Evolutionary conservation across 441 rosid genomes (phyloP).

Genomic region (Flueggea neowawraea): DNA sequence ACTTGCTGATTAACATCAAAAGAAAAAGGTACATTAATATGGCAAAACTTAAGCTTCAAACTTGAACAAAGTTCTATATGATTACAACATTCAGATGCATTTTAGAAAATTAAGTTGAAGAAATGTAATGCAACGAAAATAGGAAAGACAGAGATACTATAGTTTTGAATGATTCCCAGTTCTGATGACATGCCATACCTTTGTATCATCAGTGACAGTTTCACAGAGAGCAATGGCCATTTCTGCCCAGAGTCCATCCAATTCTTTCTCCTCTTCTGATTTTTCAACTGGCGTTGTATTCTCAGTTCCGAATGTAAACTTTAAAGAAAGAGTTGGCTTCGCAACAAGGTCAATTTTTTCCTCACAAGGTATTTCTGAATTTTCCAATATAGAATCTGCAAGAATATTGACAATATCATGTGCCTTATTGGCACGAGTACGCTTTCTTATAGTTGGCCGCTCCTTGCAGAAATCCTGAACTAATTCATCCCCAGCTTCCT

Average conservation of each 20-base stretch:
- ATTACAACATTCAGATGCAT: too few species aligned
- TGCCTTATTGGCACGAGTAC: not conserved
- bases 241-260: slow-evolving; percentile 52
- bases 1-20: slow-evolving; percentile 16
- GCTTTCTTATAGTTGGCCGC: slow-evolving; percentile 8
- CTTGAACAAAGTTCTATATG: too few species aligned
- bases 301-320: slow-evolving; percentile 39
- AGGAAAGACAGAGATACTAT: not conserved
- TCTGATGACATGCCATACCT: slow-evolving; percentile 22
- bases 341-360: slow-evolving; percentile 1
- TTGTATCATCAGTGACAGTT: slow-evolving; percentile 13
- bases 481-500: too few species aligned
- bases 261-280: slow-evolving; percentile 42
- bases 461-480: not conserved
- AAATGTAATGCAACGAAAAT: too few species aligned
- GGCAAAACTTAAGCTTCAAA: too few species aligned
- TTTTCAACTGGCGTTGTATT: slow-evolving; percentile 32
- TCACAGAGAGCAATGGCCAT: slow-evolving; percentile 35
- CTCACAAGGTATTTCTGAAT: slow-evolving; percentile 11
- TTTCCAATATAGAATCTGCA: slow-evolving; percentile 28
- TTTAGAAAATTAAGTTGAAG: too few species aligned
- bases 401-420: slow-evolving; percentile 21
- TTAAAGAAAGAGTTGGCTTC: slow-evolving; percentile 24
- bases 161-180: not conserved
- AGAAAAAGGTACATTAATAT: not conserved